These are phyloP conservation scores for Hypoxylon fuscum DNA, from an alignment of 495 filamentous ascomycete species.

Conservation along the genomic window DNA sequence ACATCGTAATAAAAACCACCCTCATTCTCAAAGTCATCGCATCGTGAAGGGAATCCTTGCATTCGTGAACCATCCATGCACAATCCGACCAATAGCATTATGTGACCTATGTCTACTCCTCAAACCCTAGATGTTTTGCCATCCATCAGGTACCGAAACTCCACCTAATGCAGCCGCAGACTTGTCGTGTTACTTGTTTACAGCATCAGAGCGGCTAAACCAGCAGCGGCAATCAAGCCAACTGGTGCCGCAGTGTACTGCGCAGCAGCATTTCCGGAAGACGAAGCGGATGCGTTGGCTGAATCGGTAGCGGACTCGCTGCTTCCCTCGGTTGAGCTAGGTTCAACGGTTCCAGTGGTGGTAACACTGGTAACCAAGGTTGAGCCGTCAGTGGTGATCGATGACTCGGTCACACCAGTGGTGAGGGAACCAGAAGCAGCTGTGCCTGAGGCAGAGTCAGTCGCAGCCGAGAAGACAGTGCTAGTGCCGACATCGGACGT, in stretches of 20 bases:
- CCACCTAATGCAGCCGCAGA: slow-evolving; percentile 4
- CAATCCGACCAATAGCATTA: slow-evolving; percentile 40
- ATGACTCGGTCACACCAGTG: slow-evolving; percentile 33
- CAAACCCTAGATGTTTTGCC: slow-evolving; percentile 32
- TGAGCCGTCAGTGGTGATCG: slow-evolving; percentile 47
- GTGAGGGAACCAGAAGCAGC: slow-evolving; percentile 29
- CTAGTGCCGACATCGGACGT: slow-evolving; percentile 40
- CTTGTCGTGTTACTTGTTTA: slow-evolving; percentile 12
- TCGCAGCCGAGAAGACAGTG: slow-evolving; percentile 35
- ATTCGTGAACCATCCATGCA: slow-evolving; percentile 36
- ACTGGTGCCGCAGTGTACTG: slow-evolving; percentile 45
- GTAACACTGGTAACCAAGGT: slow-evolving; percentile 42
- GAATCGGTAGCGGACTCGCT: slow-evolving; percentile 14
- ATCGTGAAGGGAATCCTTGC: slow-evolving; percentile 35
- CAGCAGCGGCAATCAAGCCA: slow-evolving; percentile 42
- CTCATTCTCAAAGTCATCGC: slow-evolving; percentile 33
- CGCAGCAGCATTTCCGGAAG: slow-evolving; percentile 37
- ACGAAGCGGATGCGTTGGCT: slow-evolving; percentile 29
- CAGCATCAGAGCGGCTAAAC: slow-evolving; percentile 40
- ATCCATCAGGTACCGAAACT: slow-evolving; percentile 15
- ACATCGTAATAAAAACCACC: slow-evolving; percentile 44
- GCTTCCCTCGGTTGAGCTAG: slow-evolving; percentile 10
- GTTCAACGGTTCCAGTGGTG: slow-evolving; percentile 34
- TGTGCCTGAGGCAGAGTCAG: slow-evolving; percentile 17
- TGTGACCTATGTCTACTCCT: slow-evolving; percentile 31